Conservation (phyloP, 129 eudicot species). For the Smallanthus sonchifolius region DNA sequence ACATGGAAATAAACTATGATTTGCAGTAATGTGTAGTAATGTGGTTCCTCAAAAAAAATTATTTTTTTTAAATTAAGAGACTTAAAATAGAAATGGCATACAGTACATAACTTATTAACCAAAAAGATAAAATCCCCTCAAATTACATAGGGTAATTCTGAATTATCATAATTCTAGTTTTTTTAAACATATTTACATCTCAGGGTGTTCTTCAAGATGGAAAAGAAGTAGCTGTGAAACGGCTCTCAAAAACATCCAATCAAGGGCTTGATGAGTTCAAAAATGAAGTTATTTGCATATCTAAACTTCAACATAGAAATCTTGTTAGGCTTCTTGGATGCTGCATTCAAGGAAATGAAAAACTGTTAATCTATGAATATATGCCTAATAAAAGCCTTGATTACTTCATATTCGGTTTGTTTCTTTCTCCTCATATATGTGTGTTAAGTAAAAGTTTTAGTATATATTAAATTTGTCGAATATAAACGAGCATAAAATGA, state of each 20-base stretch:
- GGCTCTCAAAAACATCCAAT: slow-evolving; percentile 47
- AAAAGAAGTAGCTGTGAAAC: slow-evolving; percentile 52
- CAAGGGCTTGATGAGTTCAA: slow-evolving; percentile 57
- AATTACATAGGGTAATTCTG: not conserved
- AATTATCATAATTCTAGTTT: not conserved
- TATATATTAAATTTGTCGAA: not conserved
- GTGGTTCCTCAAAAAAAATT: not conserved
- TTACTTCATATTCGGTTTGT: slow-evolving; percentile 47
- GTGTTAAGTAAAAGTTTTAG: not conserved
- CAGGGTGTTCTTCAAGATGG: slow-evolving; percentile 40
- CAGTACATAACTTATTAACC: not conserved
- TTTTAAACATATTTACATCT: not conserved
- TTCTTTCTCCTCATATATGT: slow-evolving; percentile 8
- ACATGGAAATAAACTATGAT: not conserved
- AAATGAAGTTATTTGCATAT: slow-evolving; percentile 53
- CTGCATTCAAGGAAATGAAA: slow-evolving; percentile 48
- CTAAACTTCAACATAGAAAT: slow-evolving; percentile 57
- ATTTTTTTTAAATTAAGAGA: not conserved
- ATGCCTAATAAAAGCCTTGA: slow-evolving; percentile 59
- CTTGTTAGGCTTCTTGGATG: slow-evolving; percentile 54
- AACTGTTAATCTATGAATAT: slow-evolving; percentile 54
- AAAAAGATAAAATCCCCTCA: not conserved
- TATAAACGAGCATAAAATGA: not conserved
- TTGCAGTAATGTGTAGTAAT: not conserved
- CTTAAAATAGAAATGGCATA: not conserved